Evolutionary conservation across 225 moss, liverwort and hornwort species (phyloP), one percentile per base, ranked within the genome.

Genomic region (Straminergon stramineum): DNA sequence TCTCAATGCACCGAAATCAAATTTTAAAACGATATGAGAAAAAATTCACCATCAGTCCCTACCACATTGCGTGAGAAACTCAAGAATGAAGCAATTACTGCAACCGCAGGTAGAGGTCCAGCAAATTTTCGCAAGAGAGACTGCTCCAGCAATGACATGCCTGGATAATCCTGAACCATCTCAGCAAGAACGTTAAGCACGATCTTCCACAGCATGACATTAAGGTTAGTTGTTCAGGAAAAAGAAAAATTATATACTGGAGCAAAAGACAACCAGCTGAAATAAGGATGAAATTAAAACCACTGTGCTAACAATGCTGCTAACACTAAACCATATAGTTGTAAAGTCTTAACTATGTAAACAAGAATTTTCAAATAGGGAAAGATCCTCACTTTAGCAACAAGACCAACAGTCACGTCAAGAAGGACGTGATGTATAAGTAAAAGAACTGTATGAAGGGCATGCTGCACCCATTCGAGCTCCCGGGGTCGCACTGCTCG

Each of bases 401-500:
- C 95, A 85, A 90, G 89, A 71, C 97, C 96, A 87, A 93, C 92
- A 52, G 92, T 92, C 35, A 95, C 92, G 81, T 96, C 95, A 91
- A 96, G 91, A 74, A 94, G 87, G 53, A 99, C 97, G 90, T 99
- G 95, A 93, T 97, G 95, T 68, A 99, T 51, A 69, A 97, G 94
- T 91, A 97, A 92, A 71, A 97, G 93, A 79, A 93, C 94, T 67
- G 95, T 90, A 91, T 96, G 92, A 71, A 99, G 94, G 22, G 96
- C 93, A 87, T 92, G 95, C 83, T 97, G 99, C 78, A 99, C 94
- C 96, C 95, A 99, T 91, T 99, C 97, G 35, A 97, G 94, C 86
- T 99, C 99, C 87, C 96, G 95, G 69, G 95, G 91, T 67, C 96
- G 95, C 83, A 99, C 96, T 78, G 95, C 85, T 86, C 96, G 94